Conservation (phyloP, 768 basidiomycete species). For the Sistotremastrum niveocremeum region DNA sequence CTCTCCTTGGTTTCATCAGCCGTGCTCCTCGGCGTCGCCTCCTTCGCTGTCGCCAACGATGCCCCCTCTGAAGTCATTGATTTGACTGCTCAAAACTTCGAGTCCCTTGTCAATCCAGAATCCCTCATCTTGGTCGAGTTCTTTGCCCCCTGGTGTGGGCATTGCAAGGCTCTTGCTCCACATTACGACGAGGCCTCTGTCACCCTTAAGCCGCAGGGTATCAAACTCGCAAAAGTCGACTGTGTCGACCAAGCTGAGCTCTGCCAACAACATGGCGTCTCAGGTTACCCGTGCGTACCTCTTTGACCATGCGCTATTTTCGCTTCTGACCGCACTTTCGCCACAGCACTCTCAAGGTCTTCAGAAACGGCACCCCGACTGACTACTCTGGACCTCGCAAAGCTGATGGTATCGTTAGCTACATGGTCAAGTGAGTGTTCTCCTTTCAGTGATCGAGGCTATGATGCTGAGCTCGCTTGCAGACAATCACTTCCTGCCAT, state of each 20-base stretch:
- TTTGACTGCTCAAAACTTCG: constrained; percentile 58
- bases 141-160: constrained; percentile 91
- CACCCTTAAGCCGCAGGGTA: constrained; percentile 74
- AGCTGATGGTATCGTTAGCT: constrained; percentile 89
- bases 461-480: constrained; percentile 9
- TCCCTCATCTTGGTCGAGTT: constrained; percentile 85
- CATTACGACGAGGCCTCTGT: constrained; percentile 94
- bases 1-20: constrained; percentile 37
- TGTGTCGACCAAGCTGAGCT: constrained; percentile 91
- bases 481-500: constrained; percentile 93
- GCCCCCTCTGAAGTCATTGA: constrained; percentile 69
- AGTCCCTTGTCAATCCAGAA: constrained; percentile 48
- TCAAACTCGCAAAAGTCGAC: constrained; percentile 93
- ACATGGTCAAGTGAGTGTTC: constrained; percentile 80
- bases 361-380: constrained; percentile 63
- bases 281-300: constrained; percentile 79
- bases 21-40: constrained; percentile 37
- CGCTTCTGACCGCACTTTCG: neutral
- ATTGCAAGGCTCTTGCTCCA: constrained; percentile 91
- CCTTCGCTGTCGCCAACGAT: constrained; percentile 37
- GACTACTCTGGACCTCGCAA: constrained; percentile 87
- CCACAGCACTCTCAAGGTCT: constrained; percentile 75
- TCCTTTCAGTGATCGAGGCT: constrained; percentile 1
- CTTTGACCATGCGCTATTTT: neutral
- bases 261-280: constrained; percentile 76